These are phyloP conservation scores for Ophiognomonia clavigignenti-juglandacearum DNA, from an alignment of 2,329 filamentous ascomycete genomes.

Conservation along the genomic window DNA sequence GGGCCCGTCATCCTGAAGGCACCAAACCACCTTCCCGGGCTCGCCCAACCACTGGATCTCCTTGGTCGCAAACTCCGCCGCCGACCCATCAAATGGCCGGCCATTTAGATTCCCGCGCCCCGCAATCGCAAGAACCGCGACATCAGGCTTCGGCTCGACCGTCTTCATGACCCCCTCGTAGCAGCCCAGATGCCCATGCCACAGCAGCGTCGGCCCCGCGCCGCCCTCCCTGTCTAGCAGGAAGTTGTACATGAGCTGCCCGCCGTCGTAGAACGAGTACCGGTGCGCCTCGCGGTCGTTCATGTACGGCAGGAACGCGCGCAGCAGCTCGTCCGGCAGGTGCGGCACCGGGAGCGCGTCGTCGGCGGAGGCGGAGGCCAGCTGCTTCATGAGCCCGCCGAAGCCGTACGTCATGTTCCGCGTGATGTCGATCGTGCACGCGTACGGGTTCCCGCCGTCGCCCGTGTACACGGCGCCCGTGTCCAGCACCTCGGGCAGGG, in stretches of 20 bases:
- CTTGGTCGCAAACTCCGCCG: slow-evolving; percentile 1
- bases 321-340: slow-evolving; percentile 7
- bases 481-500: slow-evolving; percentile 16
- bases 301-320: slow-evolving; percentile 14
- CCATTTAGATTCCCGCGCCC: slow-evolving; percentile 19
- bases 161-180: slow-evolving; percentile 18
- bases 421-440: slow-evolving; percentile 19
- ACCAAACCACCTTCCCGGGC: slow-evolving; percentile 5
- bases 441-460: slow-evolving; percentile 11
- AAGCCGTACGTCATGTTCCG: slow-evolving; percentile 19
- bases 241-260: slow-evolving; percentile 23
- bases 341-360: too few relatives aligned
- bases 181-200: slow-evolving; percentile 20
- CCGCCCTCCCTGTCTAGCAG: slow-evolving; percentile 16
- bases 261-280: slow-evolving; percentile 20
- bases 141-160: slow-evolving; percentile 21
- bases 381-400: slow-evolving; percentile 8
- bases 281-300: slow-evolving; percentile 10
- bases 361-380: neutral
- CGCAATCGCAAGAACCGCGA: slow-evolving; percentile 20
- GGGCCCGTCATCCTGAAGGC: slow-evolving; percentile 3
- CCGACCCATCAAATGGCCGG: slow-evolving; percentile 6
- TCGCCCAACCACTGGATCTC: slow-evolving; percentile 4
- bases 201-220: slow-evolving; percentile 14
- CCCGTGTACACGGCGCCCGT: slow-evolving; percentile 16